These are phyloP conservation scores for Heliamphora pulchella DNA, from an alignment of 179 eudicot genomes.

Conservation along the genomic window DNA sequence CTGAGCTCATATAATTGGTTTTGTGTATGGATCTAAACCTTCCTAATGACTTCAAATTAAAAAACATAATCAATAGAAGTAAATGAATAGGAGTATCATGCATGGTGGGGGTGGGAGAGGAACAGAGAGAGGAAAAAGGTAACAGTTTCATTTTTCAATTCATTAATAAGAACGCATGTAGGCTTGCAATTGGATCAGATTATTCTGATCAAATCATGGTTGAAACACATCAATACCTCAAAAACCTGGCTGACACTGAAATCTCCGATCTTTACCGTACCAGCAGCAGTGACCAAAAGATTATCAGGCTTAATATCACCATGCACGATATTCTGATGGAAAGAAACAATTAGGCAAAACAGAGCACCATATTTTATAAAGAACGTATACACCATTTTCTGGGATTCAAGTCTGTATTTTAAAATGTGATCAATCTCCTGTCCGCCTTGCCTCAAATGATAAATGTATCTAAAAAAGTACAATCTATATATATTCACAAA, in stretches of 20 bases:
- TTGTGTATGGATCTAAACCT: neutral
- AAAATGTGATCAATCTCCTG: neutral
- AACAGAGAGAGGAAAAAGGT: neutral
- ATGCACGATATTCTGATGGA: constrained; percentile 74
- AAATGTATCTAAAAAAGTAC: neutral
- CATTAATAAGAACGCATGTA: neutral
- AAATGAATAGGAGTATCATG: neutral
- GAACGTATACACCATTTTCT: neutral
- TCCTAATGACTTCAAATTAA: neutral
- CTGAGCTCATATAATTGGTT: neutral
- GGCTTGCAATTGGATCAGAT: neutral
- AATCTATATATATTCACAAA: neutral
- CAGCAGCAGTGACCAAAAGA: constrained; percentile 67
- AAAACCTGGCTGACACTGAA: constrained; percentile 96
- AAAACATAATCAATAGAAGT: neutral
- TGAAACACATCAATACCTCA: constrained; percentile 47
- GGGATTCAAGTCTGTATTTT: neutral
- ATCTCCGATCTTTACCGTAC: constrained; percentile 79
- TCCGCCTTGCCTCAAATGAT: neutral
- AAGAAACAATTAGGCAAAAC: neutral
- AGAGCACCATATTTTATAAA: neutral
- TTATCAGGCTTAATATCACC: constrained; percentile 92
- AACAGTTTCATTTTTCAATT: neutral
- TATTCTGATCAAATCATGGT: neutral
- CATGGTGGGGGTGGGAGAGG: neutral